Evolutionary conservation across 2,329 filamentous ascomycete genomes (phyloP), one percentile per base, ranked within the genome.

Genomic region (Trichoderma sp.): DNA sequence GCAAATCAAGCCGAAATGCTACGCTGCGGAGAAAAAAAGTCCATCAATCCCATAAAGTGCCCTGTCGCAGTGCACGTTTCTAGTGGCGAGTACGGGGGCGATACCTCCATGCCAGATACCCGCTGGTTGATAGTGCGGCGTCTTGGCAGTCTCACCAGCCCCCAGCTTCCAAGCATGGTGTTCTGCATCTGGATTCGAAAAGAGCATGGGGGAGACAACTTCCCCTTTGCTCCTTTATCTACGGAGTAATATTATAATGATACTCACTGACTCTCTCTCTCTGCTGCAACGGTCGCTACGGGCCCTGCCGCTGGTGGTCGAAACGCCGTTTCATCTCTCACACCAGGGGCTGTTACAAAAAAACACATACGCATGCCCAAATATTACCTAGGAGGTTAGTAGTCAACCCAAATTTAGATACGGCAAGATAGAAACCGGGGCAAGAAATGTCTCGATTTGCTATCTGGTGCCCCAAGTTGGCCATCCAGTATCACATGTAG

Each of bases 131-230:
- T 75, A 75, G 72, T 75, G 72, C 72, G 72, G 72, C 72, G 62
- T 35, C 72, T 68, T 75, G 72, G 72, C 72, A 33, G 72, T 75
- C 72, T 75, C 72, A 68, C 63, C n/a, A 56, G 33, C 50, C 69
- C 41, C 60, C 59, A 53, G 53, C n/a, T 38, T 21, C 21, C 3
- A n/a, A 38, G 5, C 67, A 24, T 38, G 60, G 41, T 56, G 29
- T 73, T 65, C 41, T 31, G 60, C 41, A 56, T 56, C 29, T 11
- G 9, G 59, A 33, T 35, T 50, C 45, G 41, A n/a, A 33, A 33
- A 41, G 59, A 29, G 53, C 35, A 45, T 62, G 35, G 38, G 31
- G 56, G 12, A 67, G n/a, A 31, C 38, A 14, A 4, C 38, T 63
- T 65, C 33, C 31, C 33, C 33, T 27, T 16, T 21, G 31, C 9